Evolutionary conservation across 1,139 yeast species (phyloP).

Genomic region (Zygotorulaspora mrakii): DNA sequence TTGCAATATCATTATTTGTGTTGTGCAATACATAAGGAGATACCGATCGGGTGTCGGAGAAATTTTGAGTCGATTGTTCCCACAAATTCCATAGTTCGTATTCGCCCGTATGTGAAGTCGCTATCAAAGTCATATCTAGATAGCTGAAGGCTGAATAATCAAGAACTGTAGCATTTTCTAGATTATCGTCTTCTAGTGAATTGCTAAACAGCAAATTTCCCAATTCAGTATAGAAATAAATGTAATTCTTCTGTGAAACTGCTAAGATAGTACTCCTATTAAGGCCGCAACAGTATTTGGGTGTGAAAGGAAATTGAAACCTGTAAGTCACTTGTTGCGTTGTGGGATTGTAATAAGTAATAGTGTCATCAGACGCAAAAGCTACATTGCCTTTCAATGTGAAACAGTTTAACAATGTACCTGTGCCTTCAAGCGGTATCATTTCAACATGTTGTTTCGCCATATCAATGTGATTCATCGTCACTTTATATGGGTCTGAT

Average conservation of each 20-base stretch:
- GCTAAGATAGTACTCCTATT: conserved; percentile 22
- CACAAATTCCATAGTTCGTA: conserved; percentile 32
- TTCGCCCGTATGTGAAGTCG: conserved; percentile 26
- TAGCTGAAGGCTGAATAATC: conserved; percentile 26
- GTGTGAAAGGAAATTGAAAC: conserved; percentile 14
- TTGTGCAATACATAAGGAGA: conserved; percentile 24
- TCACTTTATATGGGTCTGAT: conserved; percentile 6
- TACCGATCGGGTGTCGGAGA: conserved; percentile 26
- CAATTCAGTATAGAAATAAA: conserved; percentile 26
- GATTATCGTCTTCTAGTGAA: conserved; percentile 20
- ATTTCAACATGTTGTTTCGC: conserved; percentile 16
- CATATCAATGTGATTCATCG: conserved; percentile 21
- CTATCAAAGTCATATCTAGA: conserved; percentile 24
- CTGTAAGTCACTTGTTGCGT: conserved; percentile 14
- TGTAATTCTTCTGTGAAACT: conserved; percentile 22
- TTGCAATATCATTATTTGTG: conserved; percentile 28
- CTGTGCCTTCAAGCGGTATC: conserved; percentile 11
- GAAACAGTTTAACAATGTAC: conserved; percentile 15
- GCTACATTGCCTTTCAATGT: conserved; percentile 18
- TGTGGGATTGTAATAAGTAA: conserved; percentile 22
- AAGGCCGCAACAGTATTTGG: conserved; percentile 22
- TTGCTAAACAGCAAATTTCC: conserved; percentile 32
- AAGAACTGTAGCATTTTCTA: conserved; percentile 8
- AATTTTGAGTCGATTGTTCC: conserved; percentile 24
- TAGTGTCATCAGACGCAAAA: conserved; percentile 18